phyloP scores from a whole-genome alignment of 176 grass and related monocot genomes.

The Avena sativa region DNA sequence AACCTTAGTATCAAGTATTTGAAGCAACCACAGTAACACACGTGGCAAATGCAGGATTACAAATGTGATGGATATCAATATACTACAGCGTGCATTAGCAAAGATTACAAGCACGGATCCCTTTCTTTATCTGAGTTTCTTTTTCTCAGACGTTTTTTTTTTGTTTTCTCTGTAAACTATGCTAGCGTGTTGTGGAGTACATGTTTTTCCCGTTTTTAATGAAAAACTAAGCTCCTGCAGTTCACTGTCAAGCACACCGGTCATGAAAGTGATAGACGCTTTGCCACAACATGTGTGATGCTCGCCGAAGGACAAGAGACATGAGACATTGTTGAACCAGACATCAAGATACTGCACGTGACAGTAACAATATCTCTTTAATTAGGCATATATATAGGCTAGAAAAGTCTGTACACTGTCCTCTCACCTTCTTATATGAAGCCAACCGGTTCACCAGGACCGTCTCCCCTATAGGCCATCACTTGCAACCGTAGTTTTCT shows the following conservation, averaged over 20 bases:
- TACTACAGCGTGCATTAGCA: too few species aligned
- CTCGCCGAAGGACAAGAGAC: not conserved
- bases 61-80: too few species aligned
- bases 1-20: too few species aligned
- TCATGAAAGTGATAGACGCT: not conserved
- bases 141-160: too few species aligned
- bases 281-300: not conserved
- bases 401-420: not conserved
- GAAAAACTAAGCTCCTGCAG: not conserved
- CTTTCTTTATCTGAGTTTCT: too few species aligned
- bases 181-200: too few species aligned
- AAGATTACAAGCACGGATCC: too few species aligned
- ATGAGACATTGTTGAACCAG: not conserved
- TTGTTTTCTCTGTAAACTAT: too few species aligned
- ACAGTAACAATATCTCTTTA: not conserved
- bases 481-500: not conserved
- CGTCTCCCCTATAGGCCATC: not conserved
- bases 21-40: too few species aligned
- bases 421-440: constrained; percentile 17
- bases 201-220: too few species aligned
- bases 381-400: not conserved
- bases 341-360: not conserved
- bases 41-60: too few species aligned
- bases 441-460: not conserved
- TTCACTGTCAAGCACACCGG: not conserved